Base-by-base conservation (phyloP, 1,284 basidiomycete species). In the Apiotrichum gracile region DNA sequence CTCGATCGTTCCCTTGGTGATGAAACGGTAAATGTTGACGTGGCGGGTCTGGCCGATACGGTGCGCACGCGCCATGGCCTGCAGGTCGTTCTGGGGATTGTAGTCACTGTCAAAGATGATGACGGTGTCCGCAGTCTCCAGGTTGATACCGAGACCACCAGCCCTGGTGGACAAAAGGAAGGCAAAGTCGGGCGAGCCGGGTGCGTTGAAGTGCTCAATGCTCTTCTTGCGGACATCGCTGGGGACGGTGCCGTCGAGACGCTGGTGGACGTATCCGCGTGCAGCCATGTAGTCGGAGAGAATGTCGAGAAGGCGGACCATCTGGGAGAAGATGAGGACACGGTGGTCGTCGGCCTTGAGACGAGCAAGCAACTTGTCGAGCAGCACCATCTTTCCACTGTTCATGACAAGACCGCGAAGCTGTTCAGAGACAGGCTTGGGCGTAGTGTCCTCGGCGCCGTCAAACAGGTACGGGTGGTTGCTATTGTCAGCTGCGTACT, bases 381-480 rank as follows among this genome's bases (percentile, higher is more conserved):
- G 84, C 33, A 96, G 80, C 40, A 97, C 94, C 83, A 99, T 85
- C 79, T 99, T 99, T 50, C 92, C 93, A 56, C 91, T 94, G 76
- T 90, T 97, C 85, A 97, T 94, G 63, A 98, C 92, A 6, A 99
- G 83, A 46, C 93, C 93, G 68, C 93, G 90, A 61, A 98, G 83
- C 38, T 86, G 87, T 66, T 97, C 93, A 51, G 96, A 90, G 16
- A 67, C 48, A 2, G 72, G 62, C 57, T 82, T 76, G 12, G 31
- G 21, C 58, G 80, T 85, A 52, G 82, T 82, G 26, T 81, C 78
- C 76, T 98, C 96, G 21, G 91, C 92, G 26, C 96, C 96, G 51
- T 98, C 94, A 66, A 98, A 98, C 4, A 99, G 83, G 75, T 88
- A 99, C 0, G 96, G 96, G 66, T 99, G 96, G 70, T 98, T 98